phyloP scores from a whole-genome alignment of 805 yeast genomes.

The Candida cerambycidarum region DNA sequence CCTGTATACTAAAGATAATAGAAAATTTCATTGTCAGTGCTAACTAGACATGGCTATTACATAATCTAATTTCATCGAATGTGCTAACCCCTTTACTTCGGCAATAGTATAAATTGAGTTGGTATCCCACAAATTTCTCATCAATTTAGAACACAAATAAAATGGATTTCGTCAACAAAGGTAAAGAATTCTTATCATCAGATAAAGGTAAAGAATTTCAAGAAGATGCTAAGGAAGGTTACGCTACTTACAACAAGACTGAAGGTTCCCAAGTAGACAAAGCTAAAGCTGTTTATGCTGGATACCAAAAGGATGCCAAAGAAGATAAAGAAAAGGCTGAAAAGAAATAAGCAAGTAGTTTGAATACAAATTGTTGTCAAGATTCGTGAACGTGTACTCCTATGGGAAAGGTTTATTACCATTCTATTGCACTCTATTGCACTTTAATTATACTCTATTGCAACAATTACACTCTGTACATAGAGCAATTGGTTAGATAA shows the following conservation, averaged over 20 bases:
- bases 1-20: conserved; percentile 1
- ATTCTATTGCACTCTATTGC: too few species aligned
- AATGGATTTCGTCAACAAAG: conserved; percentile 31
- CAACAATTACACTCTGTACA: too few species aligned
- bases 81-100: background rate
- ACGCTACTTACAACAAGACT: conserved; percentile 29
- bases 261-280: conserved; percentile 30
- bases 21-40: conserved; percentile 5
- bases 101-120: conserved; percentile 2
- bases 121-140: background rate
- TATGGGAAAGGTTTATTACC: too few species aligned
- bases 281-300: conserved; percentile 37
- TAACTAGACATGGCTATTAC: conserved; percentile 1
- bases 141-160: too few species aligned
- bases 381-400: too few species aligned
- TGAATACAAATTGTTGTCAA: background rate
- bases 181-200: conserved; percentile 26
- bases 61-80: conserved; percentile 4
- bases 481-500: too few species aligned
- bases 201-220: conserved; percentile 24
- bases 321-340: conserved; percentile 19
- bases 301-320: conserved; percentile 25
- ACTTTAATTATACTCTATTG: too few species aligned
- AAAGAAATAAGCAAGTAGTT: conserved; percentile 10
- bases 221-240: conserved; percentile 38